Evolutionary conservation across 2,329 filamentous ascomycete genomes (phyloP).

Genomic region (Ambrosiella beaveri): DNA sequence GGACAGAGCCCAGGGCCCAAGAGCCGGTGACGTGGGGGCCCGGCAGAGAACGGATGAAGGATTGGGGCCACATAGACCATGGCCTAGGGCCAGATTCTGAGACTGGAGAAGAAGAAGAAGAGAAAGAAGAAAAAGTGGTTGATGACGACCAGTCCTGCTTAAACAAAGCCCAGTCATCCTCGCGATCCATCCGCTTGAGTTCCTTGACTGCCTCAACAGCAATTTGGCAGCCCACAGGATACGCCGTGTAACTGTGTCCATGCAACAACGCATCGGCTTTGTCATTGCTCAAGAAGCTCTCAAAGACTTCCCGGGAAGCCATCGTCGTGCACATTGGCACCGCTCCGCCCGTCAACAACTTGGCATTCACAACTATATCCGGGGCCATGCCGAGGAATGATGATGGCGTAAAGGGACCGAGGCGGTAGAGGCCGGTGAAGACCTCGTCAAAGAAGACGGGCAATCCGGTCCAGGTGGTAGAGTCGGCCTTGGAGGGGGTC

Average conservation of each 20-base stretch:
- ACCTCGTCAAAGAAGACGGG: slow-evolving; percentile 75
- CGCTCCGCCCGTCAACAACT: slow-evolving; percentile 65
- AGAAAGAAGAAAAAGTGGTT: too few relatives aligned
- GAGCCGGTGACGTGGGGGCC: slow-evolving; percentile 39
- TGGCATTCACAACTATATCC: slow-evolving; percentile 68
- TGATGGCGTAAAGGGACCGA: slow-evolving; percentile 54
- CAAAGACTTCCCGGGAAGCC: slow-evolving; percentile 56
- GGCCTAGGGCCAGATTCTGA: slow-evolving; percentile 13
- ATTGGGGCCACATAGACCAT: slow-evolving; percentile 57
- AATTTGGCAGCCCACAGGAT: slow-evolving; percentile 65
- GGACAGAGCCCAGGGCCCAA: slow-evolving; percentile 57
- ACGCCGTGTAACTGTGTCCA: slow-evolving; percentile 75
- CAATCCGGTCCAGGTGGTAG: slow-evolving; percentile 47
- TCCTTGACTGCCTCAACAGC: slow-evolving; percentile 47
- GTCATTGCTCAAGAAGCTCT: slow-evolving; percentile 50
- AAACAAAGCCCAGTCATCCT: slow-evolving; percentile 39
- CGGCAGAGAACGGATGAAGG: slow-evolving; percentile 43
- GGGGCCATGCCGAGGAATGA: slow-evolving; percentile 51
- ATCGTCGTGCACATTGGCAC: slow-evolving; percentile 62
- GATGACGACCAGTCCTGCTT: slow-evolving; percentile 27
- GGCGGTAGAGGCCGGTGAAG: slow-evolving; percentile 69
- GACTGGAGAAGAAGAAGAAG: too few relatives aligned
- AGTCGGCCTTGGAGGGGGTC: slow-evolving; percentile 15
- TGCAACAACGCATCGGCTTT: slow-evolving; percentile 69
- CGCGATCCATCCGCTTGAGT: slow-evolving; percentile 40